These are phyloP conservation scores for Cutaneotrichosporon arboriforme DNA, from an alignment of 1,284 basidiomycete species.

Conservation along the genomic window DNA sequence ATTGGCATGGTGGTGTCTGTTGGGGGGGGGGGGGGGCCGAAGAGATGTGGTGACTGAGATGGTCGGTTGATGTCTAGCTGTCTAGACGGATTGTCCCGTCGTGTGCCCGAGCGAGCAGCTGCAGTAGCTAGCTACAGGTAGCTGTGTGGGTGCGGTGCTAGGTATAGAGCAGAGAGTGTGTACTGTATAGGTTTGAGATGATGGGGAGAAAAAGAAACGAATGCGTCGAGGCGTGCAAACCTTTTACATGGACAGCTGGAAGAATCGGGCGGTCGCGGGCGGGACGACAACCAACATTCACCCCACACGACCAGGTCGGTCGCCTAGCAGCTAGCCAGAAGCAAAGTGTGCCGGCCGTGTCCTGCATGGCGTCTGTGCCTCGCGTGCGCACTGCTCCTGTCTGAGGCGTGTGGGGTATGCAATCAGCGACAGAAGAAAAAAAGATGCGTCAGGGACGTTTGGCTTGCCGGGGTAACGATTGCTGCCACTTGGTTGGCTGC, in stretches of 20 bases:
- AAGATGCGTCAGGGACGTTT: neutral
- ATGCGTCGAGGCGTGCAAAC: neutral
- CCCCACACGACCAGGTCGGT: too few species aligned
- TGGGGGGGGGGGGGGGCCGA: neutral
- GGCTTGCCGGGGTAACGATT: neutral
- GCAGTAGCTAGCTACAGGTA: neutral
- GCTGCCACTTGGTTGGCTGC: neutral
- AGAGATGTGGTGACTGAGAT: neutral
- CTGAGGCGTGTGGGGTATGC: too few species aligned
- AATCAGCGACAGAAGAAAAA: neutral
- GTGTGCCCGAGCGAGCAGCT: too few species aligned
- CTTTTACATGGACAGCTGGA: neutral
- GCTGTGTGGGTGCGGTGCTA: neutral
- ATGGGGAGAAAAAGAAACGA: neutral
- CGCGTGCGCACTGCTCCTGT: too few species aligned
- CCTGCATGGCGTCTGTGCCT: too few species aligned
- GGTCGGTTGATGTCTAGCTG: neutral
- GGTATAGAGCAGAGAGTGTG: neutral
- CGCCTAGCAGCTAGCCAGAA: too few species aligned
- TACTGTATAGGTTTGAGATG: neutral
- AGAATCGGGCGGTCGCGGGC: too few species aligned
- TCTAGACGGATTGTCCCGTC: neutral
- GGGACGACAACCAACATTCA: too few species aligned
- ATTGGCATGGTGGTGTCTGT: conserved; percentile 10
- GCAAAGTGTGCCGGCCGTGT: too few species aligned